Evolutionary conservation across 2,329 filamentous ascomycete genomes (phyloP), one percentile per base, ranked within the genome.

Genomic region (Cephalotrichum gorgonifer): DNA sequence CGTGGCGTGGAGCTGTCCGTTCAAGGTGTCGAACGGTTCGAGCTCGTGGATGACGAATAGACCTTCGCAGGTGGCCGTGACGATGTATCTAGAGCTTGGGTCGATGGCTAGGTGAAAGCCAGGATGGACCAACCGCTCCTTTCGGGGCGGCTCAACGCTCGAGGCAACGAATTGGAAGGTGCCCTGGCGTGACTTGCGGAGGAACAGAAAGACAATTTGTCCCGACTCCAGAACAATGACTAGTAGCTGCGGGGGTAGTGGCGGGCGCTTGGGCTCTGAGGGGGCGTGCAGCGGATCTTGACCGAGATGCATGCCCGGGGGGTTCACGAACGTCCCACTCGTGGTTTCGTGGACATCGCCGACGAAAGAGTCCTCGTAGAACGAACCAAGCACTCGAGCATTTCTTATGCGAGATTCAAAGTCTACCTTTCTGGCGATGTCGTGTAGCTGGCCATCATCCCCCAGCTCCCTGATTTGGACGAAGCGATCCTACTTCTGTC

Each of bases 341-440:
- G 45, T 11, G 51, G 20, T 33, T 41, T 49, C n/a, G 46, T 48
- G 25, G 26, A 33, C 31, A n/a, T 44, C 22, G 33, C 22, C 12
- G 22, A 35, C 25, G 41, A 27, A 31, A 6, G 35, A 35, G 33
- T 42, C 17, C 17, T 27, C 27, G 28, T 22, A 35, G 14, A 48
- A 47, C 15, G 39, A 44, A 39, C 87, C 88, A 57, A 97, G 77
- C 14, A 90, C 81, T 51, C 79, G 79, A 4, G 88, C 88, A 57
- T 88, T 86, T 52, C 86, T 74, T 54, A 97, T 96, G 41, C 81
- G 78, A 28, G 80, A 78, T 48, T 82, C 81, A 61, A 97, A 91
- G 61, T 95, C 82, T 38, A 75, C 74, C 64, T 90, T 94, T 52
- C 78, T 78, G n/a, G 78, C 73, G n/a, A 95, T 72, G 58, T 88